Evolutionary conservation across 805 yeast species (phyloP).

Genomic region (Komagataella pseudopastoris): DNA sequence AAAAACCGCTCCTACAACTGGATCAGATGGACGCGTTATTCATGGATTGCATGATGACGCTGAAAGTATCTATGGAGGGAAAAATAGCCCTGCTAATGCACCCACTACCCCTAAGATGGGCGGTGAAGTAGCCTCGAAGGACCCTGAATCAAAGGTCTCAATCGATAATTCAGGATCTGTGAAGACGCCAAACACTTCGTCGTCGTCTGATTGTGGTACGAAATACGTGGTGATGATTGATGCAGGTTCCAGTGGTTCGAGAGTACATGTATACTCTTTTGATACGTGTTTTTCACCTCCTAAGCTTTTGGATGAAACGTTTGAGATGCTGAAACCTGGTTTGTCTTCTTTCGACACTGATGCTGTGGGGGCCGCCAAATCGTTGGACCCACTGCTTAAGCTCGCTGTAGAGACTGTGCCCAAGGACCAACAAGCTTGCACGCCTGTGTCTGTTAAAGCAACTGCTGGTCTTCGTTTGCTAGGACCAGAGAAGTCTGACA

Average conservation of each 20-base stretch:
- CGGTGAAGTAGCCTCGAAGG: neutral
- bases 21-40: neutral
- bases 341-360: slow-evolving; percentile 76
- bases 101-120: slow-evolving; percentile 4
- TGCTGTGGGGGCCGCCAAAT: slow-evolving; percentile 74
- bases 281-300: slow-evolving; percentile 84
- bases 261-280: slow-evolving; percentile 89
- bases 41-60: neutral
- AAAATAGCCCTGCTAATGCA: neutral
- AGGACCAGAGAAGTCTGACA: slow-evolving; percentile 61
- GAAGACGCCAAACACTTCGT: slow-evolving; percentile 4
- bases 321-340: slow-evolving; percentile 88
- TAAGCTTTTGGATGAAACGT: slow-evolving; percentile 60
- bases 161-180: neutral
- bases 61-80: neutral
- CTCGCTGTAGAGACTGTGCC: slow-evolving; percentile 74
- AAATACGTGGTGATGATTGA: slow-evolving; percentile 89
- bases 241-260: slow-evolving; percentile 96
- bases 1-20: neutral
- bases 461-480: slow-evolving; percentile 90
- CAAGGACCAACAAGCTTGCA: slow-evolving; percentile 52
- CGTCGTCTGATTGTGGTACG: slow-evolving; percentile 23
- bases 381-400: slow-evolving; percentile 71
- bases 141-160: neutral
- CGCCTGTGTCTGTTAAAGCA: slow-evolving; percentile 95